Conservation (phyloP, 1,284 basidiomycete genomes). For the Meripilus lineatus region DNA sequence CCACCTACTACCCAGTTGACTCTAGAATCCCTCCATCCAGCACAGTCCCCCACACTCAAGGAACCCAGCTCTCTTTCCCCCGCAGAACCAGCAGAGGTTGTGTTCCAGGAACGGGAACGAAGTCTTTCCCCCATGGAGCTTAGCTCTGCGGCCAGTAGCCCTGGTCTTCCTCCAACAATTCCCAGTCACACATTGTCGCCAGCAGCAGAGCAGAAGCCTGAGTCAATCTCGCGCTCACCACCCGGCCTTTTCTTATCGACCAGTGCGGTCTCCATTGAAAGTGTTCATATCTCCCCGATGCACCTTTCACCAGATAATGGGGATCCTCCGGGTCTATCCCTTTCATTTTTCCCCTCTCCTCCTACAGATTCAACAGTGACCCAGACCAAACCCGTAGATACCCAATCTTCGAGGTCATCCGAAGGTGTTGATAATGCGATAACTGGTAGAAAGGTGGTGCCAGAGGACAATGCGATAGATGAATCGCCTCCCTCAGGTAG, state of each 20-base stretch:
- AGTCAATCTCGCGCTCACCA: constrained; percentile 15
- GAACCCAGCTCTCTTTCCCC: no score
- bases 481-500: not conserved
- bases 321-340: constrained; percentile 11
- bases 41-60: no score
- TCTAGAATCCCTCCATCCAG: no score
- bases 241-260: constrained; percentile 4
- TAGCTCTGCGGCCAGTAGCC: constrained; percentile 38
- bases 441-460: no score
- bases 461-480: not conserved
- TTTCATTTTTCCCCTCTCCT: not conserved
- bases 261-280: not conserved
- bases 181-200: constrained; percentile 12
- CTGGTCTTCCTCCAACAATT: constrained; percentile 21
- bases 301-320: constrained; percentile 11
- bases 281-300: constrained; percentile 6
- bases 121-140: constrained; percentile 57
- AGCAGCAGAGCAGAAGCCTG: not conserved
- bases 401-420: not conserved
- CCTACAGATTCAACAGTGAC: not conserved
- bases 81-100: no score
- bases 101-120: constrained; percentile 30
- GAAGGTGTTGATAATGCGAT: no score
- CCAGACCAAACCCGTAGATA: not conserved
- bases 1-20: not conserved